Base-by-base conservation (phyloP, 495 filamentous ascomycete genomes). In the Aspergillus hancockii region DNA sequence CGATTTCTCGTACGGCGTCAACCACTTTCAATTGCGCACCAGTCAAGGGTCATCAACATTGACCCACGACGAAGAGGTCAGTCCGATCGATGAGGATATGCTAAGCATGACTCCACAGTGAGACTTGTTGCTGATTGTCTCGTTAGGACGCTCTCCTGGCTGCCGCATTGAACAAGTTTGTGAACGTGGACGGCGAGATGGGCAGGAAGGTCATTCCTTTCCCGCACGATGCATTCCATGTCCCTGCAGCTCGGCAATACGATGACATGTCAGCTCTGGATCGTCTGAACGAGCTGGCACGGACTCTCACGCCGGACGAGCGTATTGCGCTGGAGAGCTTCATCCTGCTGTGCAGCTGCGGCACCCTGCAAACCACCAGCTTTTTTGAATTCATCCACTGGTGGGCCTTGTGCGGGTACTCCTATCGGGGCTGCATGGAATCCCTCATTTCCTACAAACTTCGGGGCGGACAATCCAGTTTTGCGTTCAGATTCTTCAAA, bases 371-470 rank as follows among this genome's bases (percentile, higher is more conserved):
- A 21, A 65, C 62, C 10, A 63, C 64, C 30, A 63, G 67, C 36
- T 60, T 72, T 46, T 58, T 65, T n/a, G 65, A 72, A 23, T 52
- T 67, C 10, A 36, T 72, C 10, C 70, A 64, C 23, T 68, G 63
- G 61, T 65, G 63, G 58, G 63, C 67, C 3, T 43, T 72, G 21
- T 60, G 63, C 46, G 59, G 57, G 16, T 66, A 66, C 25, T 36
- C 54, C 21, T 62, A 61, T 21, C 61, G 30, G 14, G 63, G 63
- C 4, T 62, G 59, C 28, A 55, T 64, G 57, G 59, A 64, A 23
- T 25, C 16, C 21, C 38, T 61, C 23, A 63, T 57, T 1, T 62
- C 56, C 0, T 74, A 67, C 60, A 69, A 71, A 43, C 58, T 74
- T 50, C 59, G 58, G 21, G 57, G 56, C 10, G 71, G 71, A 5